Evolutionary conservation across 2,329 filamentous ascomycete genomes (phyloP).

Genomic region (Boeremia exigua): DNA sequence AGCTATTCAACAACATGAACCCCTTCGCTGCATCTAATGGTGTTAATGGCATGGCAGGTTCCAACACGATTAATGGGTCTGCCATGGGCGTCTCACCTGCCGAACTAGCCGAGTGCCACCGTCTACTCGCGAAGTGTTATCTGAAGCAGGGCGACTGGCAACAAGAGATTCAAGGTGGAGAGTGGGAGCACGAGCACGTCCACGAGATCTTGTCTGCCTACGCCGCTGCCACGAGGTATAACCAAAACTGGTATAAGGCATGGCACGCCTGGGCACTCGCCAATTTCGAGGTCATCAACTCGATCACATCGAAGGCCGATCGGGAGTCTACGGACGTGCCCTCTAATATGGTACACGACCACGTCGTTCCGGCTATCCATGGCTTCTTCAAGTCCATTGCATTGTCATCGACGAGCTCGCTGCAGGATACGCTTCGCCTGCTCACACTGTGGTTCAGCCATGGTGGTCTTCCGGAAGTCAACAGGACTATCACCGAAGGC

Average conservation of each 20-base stretch:
- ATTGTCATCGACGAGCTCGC: constrained; percentile 85
- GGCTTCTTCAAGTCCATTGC: constrained; percentile 99
- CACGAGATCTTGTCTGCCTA: constrained; percentile 92
- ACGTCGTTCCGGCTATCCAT: constrained; percentile 91
- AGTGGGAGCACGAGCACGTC: constrained; percentile 87
- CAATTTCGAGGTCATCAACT: constrained; percentile 97
- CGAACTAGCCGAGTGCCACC: constrained; percentile 62
- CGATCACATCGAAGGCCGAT: constrained; percentile 71
- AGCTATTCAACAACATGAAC: constrained; percentile 42
- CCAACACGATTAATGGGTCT: constrained; percentile 37
- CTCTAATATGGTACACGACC: constrained; percentile 74
- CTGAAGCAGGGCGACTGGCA: constrained; percentile 97
- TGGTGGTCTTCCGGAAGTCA: constrained; percentile 87
- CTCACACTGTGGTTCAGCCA: constrained; percentile 97
- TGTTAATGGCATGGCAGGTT: constrained; percentile 57
- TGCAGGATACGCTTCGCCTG: constrained; percentile 92
- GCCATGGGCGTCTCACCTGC: constrained; percentile 33
- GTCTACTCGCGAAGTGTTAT: constrained; percentile 91
- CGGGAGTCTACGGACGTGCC: constrained; percentile 65
- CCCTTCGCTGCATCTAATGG: constrained; percentile 54
- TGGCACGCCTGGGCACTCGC: constrained; percentile 99
- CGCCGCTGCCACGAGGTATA: constrained; percentile 88
- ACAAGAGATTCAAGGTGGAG: constrained; percentile 79
- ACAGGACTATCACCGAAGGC: constrained; percentile 84
- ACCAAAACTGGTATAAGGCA: constrained; percentile 96